Conservation (phyloP, 129 eudicot genomes). For the Artemisia annua region DNA sequence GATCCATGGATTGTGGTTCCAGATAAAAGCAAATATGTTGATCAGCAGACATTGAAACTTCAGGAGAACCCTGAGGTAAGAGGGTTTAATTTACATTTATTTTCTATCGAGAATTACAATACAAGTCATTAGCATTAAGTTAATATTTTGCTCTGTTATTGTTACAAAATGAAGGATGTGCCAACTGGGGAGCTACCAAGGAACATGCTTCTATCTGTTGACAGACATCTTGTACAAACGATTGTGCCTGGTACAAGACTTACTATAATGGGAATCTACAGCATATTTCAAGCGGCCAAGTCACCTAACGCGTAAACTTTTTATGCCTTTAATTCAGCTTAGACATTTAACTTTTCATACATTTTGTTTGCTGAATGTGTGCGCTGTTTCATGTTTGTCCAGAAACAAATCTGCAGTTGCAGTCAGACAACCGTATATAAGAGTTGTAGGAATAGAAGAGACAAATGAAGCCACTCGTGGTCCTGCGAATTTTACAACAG, state of each 20-base stretch:
- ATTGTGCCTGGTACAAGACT: slow-evolving; percentile 97
- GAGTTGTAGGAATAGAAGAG: slow-evolving; percentile 96
- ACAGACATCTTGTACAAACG: slow-evolving; percentile 94
- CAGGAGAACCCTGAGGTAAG: slow-evolving; percentile 97
- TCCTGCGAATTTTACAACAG: slow-evolving; percentile 72
- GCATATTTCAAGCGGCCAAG: slow-evolving; percentile 90
- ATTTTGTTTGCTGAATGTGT: not conserved
- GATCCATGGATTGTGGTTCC: slow-evolving; percentile 98
- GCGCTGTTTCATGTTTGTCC: slow-evolving; percentile 13
- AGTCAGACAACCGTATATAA: slow-evolving; percentile 87
- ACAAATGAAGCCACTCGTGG: slow-evolving; percentile 85
- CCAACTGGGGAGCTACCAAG: slow-evolving; percentile 98
- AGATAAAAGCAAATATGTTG: slow-evolving; percentile 98
- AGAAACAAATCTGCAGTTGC: slow-evolving; percentile 98
- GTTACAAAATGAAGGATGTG: slow-evolving; percentile 65
- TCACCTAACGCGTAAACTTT: slow-evolving; percentile 63
- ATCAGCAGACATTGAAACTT: slow-evolving; percentile 90
- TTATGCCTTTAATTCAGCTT: not conserved
- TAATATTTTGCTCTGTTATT: not conserved
- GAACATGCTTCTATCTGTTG: slow-evolving; percentile 88
- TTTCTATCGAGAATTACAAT: not conserved
- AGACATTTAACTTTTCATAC: not conserved
- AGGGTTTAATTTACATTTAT: not conserved
- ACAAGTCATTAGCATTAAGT: not conserved
- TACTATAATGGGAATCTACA: slow-evolving; percentile 94